Evolutionary conservation across 148 eudicot genomes (phyloP), one percentile per base, ranked within the genome.

Genomic region (Salicornia ramosissima): DNA sequence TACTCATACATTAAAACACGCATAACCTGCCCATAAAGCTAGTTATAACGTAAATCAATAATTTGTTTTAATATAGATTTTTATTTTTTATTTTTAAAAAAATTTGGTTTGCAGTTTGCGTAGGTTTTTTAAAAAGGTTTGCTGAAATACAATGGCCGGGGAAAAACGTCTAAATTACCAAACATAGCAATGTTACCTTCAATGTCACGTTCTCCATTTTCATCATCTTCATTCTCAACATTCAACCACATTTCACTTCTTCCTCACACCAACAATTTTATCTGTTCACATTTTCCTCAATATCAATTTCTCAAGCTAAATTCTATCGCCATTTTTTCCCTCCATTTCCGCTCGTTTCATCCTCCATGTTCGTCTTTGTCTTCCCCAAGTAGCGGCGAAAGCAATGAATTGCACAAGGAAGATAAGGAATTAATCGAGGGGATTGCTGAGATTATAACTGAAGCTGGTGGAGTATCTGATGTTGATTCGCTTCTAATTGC

Each of bases 401-500:
- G 31, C 6, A 67, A 57, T 2, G 68, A 50, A 59, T 26, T 46
- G n/a, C 65, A 56, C 4, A 21, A 43, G 18, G 78, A 72, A 10
- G 77, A 62, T 39, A 57, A 0, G 14, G 58, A 49, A 34, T 73
- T 83, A 2, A 49, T 68, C 9, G 82, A 79, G 52, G 82, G 66
- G 1, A 73, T 87, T 34, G 62, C 56, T 0, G 86, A 84, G 67
- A 78, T 86, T 69, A 62, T 88, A 49, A 64, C 47, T 9, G 86
- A 84, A n/a, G n/a, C n/a, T 65, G 58, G 71, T 46, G 85, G 93
- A 56, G 80, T 80, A 60, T 70, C 82, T 21, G 21, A 34, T 26
- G 69, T 69, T 34, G 86, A 82, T 1, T 74, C 87, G 13, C 6
- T 65, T 0, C 21, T 69, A 22, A 86, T 91, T 16, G 88, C 85